These are phyloP conservation scores for Alternaria sp. DNA, from an alignment of 2,329 filamentous ascomycete species.

Conservation along the genomic window DNA sequence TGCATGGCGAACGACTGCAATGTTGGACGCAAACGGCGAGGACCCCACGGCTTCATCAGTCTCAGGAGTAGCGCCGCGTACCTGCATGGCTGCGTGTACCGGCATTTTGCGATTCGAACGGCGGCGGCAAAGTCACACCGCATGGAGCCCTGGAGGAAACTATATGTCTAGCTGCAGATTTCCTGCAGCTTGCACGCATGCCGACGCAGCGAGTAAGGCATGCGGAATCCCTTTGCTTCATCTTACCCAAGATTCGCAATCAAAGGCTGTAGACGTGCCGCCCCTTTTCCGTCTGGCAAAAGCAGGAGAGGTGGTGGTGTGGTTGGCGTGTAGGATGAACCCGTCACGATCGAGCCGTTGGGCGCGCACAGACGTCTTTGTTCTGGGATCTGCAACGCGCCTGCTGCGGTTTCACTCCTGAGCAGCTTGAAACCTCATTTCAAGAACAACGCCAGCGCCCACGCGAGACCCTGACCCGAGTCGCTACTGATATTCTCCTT, in stretches of 20 bases:
- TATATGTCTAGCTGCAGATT: slow-evolving; percentile 10
- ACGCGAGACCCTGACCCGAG: slow-evolving; percentile 7
- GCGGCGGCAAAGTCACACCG: slow-evolving; percentile 19
- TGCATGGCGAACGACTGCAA: background rate
- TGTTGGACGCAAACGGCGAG: background rate
- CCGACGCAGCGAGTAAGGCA: slow-evolving; percentile 9
- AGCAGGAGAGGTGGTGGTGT: slow-evolving; percentile 5
- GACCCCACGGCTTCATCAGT: slow-evolving; percentile 11
- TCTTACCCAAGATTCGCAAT: slow-evolving; percentile 19
- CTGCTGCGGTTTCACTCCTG: slow-evolving; percentile 20
- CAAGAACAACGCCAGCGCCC: slow-evolving; percentile 12
- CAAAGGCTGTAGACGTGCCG: slow-evolving; percentile 1
- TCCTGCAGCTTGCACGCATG: slow-evolving; percentile 15
- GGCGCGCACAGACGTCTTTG: slow-evolving; percentile 12
- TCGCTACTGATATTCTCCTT: slow-evolving; percentile 3
- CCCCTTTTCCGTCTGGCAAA: slow-evolving; percentile 9
- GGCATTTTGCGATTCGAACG: slow-evolving; percentile 16
- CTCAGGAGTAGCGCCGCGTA: slow-evolving; percentile 34
- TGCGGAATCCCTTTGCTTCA: slow-evolving; percentile 15
- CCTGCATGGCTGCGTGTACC: slow-evolving; percentile 22
- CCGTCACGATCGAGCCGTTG: slow-evolving; percentile 16
- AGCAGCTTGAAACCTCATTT: slow-evolving; percentile 21
- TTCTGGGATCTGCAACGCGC: slow-evolving; percentile 15
- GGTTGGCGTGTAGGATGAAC: slow-evolving; percentile 5
- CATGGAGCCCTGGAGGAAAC: slow-evolving; percentile 9